A percentile compares a stretch with the other conserved stretches of the same genome.
Conservation (phyloP, 179 eudicot species). For the Camellia oleifera region DNA sequence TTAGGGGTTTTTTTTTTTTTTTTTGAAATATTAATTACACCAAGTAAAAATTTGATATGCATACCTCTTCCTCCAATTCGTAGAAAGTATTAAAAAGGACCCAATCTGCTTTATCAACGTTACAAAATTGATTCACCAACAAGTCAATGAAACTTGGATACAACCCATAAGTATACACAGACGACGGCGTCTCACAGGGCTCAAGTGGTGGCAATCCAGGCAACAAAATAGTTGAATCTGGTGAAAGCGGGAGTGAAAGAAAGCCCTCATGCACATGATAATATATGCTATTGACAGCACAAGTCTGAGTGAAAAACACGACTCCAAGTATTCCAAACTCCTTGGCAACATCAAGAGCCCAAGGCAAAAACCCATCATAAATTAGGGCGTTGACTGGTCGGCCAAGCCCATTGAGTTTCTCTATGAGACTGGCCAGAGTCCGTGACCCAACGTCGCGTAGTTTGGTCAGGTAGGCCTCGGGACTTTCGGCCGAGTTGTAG, state of each 20-base stretch:
- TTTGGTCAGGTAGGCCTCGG: constrained; percentile 25
- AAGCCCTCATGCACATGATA: constrained; percentile 38
- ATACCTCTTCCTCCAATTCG: constrained; percentile 24
- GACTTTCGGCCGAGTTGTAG: constrained; percentile 20
- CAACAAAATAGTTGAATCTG: constrained; percentile 20
- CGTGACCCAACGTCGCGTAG: constrained; percentile 22
- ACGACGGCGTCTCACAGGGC: constrained; percentile 30
- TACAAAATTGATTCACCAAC: constrained; percentile 27
- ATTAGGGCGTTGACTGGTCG: constrained; percentile 31
- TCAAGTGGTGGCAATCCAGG: constrained; percentile 36
- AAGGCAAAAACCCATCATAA: constrained; percentile 37
- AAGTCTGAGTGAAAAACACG: constrained; percentile 41
- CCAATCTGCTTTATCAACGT: constrained; percentile 40
- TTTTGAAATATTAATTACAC: too few relatives aligned
- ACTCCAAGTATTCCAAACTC: constrained; percentile 31
- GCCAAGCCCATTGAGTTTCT: constrained; percentile 13
- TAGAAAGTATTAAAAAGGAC: constrained; percentile 35
- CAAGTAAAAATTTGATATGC: too few relatives aligned
- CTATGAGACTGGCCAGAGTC: constrained; percentile 26
- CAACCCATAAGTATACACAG: constrained; percentile 22
- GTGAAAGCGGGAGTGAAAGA: constrained; percentile 23
- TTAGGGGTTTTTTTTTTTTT: background rate
- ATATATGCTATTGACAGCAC: constrained; percentile 33
- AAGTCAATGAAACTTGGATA: constrained; percentile 25
- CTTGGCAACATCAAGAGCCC: constrained; percentile 44